Evolutionary conservation across 2,329 filamentous ascomycete genomes (phyloP), one percentile per base, ranked within the genome.

Genomic region (Akanthomyces muscarius): DNA sequence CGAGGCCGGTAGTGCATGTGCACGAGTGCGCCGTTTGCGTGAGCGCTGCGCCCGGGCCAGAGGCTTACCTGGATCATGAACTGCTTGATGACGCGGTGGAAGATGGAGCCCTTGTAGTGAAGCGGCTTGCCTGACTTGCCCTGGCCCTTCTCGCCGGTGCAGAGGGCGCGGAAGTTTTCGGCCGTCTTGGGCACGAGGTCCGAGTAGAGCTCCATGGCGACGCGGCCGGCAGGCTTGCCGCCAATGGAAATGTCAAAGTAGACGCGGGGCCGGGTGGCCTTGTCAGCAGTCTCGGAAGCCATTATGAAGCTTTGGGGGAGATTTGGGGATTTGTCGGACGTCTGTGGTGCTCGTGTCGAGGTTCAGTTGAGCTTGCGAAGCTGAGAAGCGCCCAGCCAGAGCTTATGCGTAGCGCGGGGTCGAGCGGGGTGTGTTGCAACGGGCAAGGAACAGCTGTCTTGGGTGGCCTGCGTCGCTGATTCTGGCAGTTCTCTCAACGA

Each of bases 41-140:
- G 10, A 33, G 38, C 33, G 33, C 33, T 36, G 33, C 33, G 33
- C 33, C 33, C 3, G 33, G 25, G 30, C 5, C 14, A 2, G 50
- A 30, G n/a, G 48, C 66, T 23, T 63, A 71, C 71, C 71, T 77
- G 75, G 72, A 97, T 95, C 94, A 99, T 98, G 79, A 99, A 99
- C 71, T 91, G 86, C 83, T 97, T 97, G 81, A 99, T 99, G 67
- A 99, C 90, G 58, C 94, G 90, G 82, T 99, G 94, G 83, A 99
- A 98, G 70, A 81, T 82, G 65, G 91, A 96, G 69, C 91, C 90
- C 83, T 97, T 97, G 86, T 92, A 99, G 81, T 91, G 90, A 60
- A 99, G 84, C 52, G 89, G 89, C 79, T 93, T 93, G 74, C 92
- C 93, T 36, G 85, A 78, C 74, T 91, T 90, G 68, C 92, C 91